These are phyloP conservation scores for Ophiocordyceps camponoti-leonardi DNA, from an alignment of 2,329 filamentous ascomycete species.

Conservation along the genomic window DNA sequence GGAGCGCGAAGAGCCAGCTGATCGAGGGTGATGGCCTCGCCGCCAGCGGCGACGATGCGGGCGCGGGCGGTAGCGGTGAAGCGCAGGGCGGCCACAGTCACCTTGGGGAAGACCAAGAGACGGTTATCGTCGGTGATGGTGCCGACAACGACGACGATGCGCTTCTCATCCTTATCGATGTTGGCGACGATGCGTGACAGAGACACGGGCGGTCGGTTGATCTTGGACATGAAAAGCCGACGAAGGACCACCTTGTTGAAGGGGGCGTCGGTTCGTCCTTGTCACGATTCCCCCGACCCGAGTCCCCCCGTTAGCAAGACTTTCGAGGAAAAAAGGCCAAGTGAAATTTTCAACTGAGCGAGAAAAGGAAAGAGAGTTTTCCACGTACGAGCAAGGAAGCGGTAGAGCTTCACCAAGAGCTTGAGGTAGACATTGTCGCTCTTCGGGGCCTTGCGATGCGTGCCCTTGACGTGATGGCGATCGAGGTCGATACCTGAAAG, in stretches of 20 bases:
- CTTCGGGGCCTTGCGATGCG: slow-evolving; percentile 89
- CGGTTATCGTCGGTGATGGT: slow-evolving; percentile 98
- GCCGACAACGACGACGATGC: slow-evolving; percentile 87
- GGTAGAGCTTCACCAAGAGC: slow-evolving; percentile 95
- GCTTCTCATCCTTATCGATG: slow-evolving; percentile 47
- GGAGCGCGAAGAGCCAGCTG: slow-evolving; percentile 91
- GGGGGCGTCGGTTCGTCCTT: slow-evolving; percentile 84
- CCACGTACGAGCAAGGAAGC: slow-evolving; percentile 82
- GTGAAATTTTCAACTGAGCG: too few relatives aligned
- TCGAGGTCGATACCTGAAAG: slow-evolving; percentile 52
- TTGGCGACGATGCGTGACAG: slow-evolving; percentile 75
- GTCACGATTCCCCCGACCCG: slow-evolving; percentile 1
- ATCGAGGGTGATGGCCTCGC: slow-evolving; percentile 89
- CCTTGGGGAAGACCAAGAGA: slow-evolving; percentile 75
- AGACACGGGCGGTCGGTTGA: slow-evolving; percentile 91
- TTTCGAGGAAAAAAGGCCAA: not conserved
- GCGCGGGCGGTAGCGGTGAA: slow-evolving; percentile 95
- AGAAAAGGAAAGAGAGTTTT: not conserved
- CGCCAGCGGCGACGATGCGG: slow-evolving; percentile 82
- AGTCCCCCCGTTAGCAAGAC: not conserved
- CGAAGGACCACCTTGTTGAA: slow-evolving; percentile 99
- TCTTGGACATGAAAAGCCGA: slow-evolving; percentile 95
- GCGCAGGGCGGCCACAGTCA: slow-evolving; percentile 82
- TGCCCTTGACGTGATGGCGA: slow-evolving; percentile 50
- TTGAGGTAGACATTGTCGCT: slow-evolving; percentile 96